Evolutionary conservation across 495 filamentous ascomycete species (phyloP).

Genomic region (Daldinia concentrica): DNA sequence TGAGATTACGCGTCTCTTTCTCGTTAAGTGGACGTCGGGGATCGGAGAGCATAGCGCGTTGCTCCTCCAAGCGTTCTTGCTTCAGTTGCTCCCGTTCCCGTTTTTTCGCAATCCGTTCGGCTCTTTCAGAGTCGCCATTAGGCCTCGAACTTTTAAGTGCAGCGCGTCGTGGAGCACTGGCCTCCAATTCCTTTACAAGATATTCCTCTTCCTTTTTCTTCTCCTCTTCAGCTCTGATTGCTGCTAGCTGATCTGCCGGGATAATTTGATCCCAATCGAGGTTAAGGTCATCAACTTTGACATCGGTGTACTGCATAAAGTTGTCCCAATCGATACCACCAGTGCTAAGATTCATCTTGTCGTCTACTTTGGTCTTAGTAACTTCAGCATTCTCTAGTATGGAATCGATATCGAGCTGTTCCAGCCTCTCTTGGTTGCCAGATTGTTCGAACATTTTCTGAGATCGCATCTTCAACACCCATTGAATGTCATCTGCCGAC

Average conservation of each 20-base stretch:
- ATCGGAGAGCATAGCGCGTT: slow-evolving; percentile 70
- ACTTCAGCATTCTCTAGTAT: slow-evolving; percentile 96
- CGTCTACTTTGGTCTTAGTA: slow-evolving; percentile 88
- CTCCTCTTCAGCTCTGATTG: slow-evolving; percentile 88
- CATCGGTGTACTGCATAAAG: slow-evolving; percentile 92
- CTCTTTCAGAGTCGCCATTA: slow-evolving; percentile 75
- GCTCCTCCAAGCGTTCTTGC: slow-evolving; percentile 66
- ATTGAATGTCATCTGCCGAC: slow-evolving; percentile 88
- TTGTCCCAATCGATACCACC: slow-evolving; percentile 94
- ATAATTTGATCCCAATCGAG: slow-evolving; percentile 97
- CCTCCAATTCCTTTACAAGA: slow-evolving; percentile 81
- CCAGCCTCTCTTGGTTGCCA: slow-evolving; percentile 92
- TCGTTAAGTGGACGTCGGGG: slow-evolving; percentile 86
- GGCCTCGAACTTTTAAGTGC: slow-evolving; percentile 60
- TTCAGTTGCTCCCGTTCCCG: slow-evolving; percentile 79
- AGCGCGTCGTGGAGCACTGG: slow-evolving; percentile 85
- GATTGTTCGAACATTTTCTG: slow-evolving; percentile 98
- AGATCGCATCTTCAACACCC: slow-evolving; percentile 90
- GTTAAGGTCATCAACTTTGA: slow-evolving; percentile 87
- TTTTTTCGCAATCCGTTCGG: slow-evolving; percentile 92
- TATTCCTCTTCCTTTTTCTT: slow-evolving; percentile 83
- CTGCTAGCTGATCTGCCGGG: slow-evolving; percentile 87
- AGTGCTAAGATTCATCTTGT: slow-evolving; percentile 64
- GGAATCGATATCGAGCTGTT: slow-evolving; percentile 98
- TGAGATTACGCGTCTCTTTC: slow-evolving; percentile 90